Evolutionary conservation across 1,284 basidiomycete genomes (phyloP), one percentile per base, ranked within the genome.

Genomic region (Fistulina hepatica): DNA sequence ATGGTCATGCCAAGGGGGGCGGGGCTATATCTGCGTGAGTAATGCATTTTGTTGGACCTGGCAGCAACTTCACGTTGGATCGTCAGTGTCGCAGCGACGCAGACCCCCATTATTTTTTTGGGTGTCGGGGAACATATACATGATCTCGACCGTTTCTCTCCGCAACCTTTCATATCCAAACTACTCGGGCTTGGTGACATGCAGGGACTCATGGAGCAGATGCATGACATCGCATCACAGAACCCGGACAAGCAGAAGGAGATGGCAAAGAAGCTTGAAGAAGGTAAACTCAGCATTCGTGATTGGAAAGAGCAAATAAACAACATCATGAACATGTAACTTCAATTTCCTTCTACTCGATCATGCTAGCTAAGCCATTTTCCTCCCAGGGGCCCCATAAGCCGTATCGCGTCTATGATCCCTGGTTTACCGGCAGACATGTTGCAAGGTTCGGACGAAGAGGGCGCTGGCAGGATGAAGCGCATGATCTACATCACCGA

Each of bases 401-500:
- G 85, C 52, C 98, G 98, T 65, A 92, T 99, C 50, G 93, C 94
- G 11, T 92, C 89, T 15, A 98, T 98, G 92, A 98, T 99, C 44
- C 94, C 94, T 3, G 94, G 94, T 21, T 75, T 99, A 50, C 84
- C 90, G 12, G 82, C 86, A 47, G 88, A 90, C 27, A 68, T 98
- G 55, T 71, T 97, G 40, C 79, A 83, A 53, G 92, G 88, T 26
- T 82, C 82, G 21, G 89, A 91, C 54, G 92, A 95, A 55, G 94
- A 97, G 53, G 90, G 89, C 24, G 81, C 85, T 2, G 60, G 76
- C 48, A 81, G 89, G 43, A 83, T 99, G 78, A 97, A 97, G 64
- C 81, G 92, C 44, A 93, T 99, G 88, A 86, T 97, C 48, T 98
- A 86, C 65, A 97, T 99, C 55, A 97, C 91, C 16, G 94, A 99